These are phyloP conservation scores for Ophiocordyceps camponoti-floridani DNA, from an alignment of 2,329 filamentous ascomycete species.

Conservation along the genomic window DNA sequence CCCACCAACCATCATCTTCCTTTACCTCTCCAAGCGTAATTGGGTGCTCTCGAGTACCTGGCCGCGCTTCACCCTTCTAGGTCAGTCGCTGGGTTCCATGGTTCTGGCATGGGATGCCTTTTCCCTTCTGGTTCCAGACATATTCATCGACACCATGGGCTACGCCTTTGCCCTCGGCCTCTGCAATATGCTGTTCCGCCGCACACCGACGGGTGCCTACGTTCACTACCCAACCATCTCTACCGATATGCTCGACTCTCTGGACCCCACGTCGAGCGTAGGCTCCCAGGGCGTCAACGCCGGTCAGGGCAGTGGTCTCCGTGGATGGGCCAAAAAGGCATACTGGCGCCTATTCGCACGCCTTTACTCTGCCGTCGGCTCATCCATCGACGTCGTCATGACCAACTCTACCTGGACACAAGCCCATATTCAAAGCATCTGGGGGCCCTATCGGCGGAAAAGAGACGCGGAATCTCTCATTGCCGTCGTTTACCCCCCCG, in stretches of 20 bases:
- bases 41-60: slow-evolving; percentile 78
- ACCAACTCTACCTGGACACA: slow-evolving; percentile 96
- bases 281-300: slow-evolving; percentile 63
- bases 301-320: slow-evolving; percentile 56
- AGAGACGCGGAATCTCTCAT: slow-evolving; percentile 35
- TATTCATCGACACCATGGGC: slow-evolving; percentile 96
- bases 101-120: slow-evolving; percentile 85
- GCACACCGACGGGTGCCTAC: slow-evolving; percentile 75
- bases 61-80: slow-evolving; percentile 80
- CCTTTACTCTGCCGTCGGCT: slow-evolving; percentile 68
- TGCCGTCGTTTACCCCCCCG: slow-evolving; percentile 75
- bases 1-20: slow-evolving; percentile 64
- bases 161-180: slow-evolving; percentile 83
- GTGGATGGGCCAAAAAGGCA: slow-evolving; percentile 51
- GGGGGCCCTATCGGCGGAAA: slow-evolving; percentile 41
- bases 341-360: slow-evolving; percentile 82
- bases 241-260: slow-evolving; percentile 84
- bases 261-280: slow-evolving; percentile 42
- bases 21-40: slow-evolving; percentile 76
- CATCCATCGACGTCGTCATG: slow-evolving; percentile 83
- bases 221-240: slow-evolving; percentile 98
- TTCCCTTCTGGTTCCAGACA: slow-evolving; percentile 74
- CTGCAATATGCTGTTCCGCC: slow-evolving; percentile 63
- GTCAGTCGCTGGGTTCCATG: slow-evolving; percentile 83
- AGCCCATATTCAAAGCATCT: slow-evolving; percentile 61